Percentiles rank a stretch among this genome's conserved stretches.
phyloP scores from a whole-genome alignment of 1,284 basidiomycete genomes.

The Phlebopus sp. region DNA sequence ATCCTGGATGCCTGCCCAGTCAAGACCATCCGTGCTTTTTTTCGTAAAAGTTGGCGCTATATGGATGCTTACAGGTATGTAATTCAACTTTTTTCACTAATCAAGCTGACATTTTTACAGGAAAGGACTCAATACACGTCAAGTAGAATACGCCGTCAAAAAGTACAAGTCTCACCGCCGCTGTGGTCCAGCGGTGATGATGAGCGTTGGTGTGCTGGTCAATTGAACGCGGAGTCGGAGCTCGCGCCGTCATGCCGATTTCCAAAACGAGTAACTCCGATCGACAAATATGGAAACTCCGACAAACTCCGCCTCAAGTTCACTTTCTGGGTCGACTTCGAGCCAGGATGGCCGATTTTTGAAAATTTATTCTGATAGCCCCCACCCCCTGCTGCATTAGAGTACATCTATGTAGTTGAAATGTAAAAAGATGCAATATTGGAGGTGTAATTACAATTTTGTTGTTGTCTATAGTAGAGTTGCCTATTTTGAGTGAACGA shows the following conservation, averaged over 20 bases:
- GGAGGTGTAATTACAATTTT: slow-evolving; percentile 1
- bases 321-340: neutral
- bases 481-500: slow-evolving; percentile 2
- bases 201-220: too few relatives aligned
- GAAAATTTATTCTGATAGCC: neutral
- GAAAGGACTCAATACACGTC: neutral
- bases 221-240: too few relatives aligned
- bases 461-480: neutral
- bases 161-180: neutral
- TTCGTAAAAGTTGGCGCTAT: slow-evolving; percentile 3
- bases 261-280: too few relatives aligned
- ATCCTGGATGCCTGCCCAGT: too few relatives aligned
- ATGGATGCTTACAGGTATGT: slow-evolving; percentile 4
- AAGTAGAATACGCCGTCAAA: slow-evolving; percentile 2
- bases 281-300: too few relatives aligned
- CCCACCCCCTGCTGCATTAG: neutral
- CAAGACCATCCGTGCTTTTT: neutral
- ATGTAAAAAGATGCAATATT: neutral
- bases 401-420: neutral
- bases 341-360: neutral
- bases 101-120: neutral
- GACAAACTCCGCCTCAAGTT: slow-evolving; percentile 1
- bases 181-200: too few relatives aligned
- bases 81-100: neutral
- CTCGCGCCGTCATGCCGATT: too few relatives aligned